Percentiles rank a stretch among this genome's conserved stretches.
Conservation (phyloP, 2,329 filamentous ascomycete species). For the Aureobasidium namibiae region DNA sequence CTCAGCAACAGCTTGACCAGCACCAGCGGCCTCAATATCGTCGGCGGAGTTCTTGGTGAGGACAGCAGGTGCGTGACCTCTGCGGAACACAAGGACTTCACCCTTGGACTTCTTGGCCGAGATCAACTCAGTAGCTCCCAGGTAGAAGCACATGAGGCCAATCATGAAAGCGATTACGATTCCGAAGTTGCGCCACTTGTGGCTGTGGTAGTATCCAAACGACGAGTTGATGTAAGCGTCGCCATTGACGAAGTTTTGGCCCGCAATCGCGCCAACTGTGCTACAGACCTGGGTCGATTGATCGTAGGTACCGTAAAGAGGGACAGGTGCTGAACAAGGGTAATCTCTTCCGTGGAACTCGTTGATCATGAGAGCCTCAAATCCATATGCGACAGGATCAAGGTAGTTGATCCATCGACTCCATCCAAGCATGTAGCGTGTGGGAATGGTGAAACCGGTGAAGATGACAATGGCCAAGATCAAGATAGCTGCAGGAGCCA, state of each 20-base stretch:
- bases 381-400: constrained; percentile 70
- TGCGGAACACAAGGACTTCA: constrained; percentile 41
- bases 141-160: constrained; percentile 34
- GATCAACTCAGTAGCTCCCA: constrained; percentile 39
- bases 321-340: constrained; percentile 37
- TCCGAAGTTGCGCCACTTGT: constrained; percentile 42
- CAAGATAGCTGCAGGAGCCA: constrained; percentile 48
- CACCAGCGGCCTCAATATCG: constrained; percentile 18
- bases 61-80: constrained; percentile 32
- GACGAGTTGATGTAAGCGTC: constrained; percentile 27
- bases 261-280: constrained; percentile 34
- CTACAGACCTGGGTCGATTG: constrained; percentile 31
- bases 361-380: constrained; percentile 64
- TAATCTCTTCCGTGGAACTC: constrained; percentile 65
- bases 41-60: constrained; percentile 25
- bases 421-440: constrained; percentile 65
- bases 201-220: constrained; percentile 26
- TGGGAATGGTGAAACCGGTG: constrained; percentile 56
- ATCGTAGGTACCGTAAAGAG: constrained; percentile 31
- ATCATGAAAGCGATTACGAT: constrained; percentile 40
- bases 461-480: constrained; percentile 59
- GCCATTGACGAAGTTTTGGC: constrained; percentile 30
- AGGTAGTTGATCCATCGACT: constrained; percentile 75
- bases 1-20: constrained; percentile 12
- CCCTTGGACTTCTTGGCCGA: constrained; percentile 44